Conservation (phyloP, 148 eudicot genomes). For the Diospyros lotus region DNA sequence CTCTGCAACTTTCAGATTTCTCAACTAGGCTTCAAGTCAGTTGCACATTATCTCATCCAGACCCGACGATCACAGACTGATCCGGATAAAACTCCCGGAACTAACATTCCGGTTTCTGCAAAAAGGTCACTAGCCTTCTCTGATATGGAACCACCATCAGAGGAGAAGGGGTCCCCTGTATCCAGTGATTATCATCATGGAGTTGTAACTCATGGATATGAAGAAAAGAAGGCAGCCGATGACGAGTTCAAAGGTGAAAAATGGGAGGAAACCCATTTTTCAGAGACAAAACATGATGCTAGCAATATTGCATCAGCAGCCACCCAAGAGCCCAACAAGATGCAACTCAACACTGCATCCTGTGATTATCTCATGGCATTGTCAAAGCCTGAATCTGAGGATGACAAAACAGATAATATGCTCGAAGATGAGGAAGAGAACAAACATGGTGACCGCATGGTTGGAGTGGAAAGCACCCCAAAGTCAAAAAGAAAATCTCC, state of each 20-base stretch:
- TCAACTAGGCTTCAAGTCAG: constrained; percentile 74
- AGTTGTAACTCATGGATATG: constrained; percentile 1
- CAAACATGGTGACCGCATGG: background rate
- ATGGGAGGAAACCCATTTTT: background rate
- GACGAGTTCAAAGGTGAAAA: constrained; percentile 5
- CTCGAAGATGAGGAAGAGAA: constrained; percentile 7
- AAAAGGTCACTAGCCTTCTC: constrained; percentile 64
- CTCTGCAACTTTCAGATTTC: constrained; percentile 39
- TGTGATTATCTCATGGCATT: background rate
- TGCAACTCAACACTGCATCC: background rate
- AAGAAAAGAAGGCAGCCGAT: constrained; percentile 10
- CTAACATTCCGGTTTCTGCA: constrained; percentile 41
- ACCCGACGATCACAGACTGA: constrained; percentile 47
- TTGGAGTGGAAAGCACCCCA: background rate
- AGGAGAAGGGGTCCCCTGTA: constrained; percentile 12
- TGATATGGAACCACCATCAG: constrained; percentile 26
- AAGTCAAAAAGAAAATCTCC: background rate
- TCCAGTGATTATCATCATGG: constrained; percentile 7
- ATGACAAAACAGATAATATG: constrained; percentile 10
- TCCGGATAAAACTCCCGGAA: constrained; percentile 15
- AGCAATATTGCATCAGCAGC: background rate
- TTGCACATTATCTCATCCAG: constrained; percentile 81
- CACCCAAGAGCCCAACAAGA: background rate
- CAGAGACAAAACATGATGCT: constrained; percentile 1
- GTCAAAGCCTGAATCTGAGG: constrained; percentile 12